Conservation (phyloP, 257 asterid genomes). For the Leonotis leonurus region DNA sequence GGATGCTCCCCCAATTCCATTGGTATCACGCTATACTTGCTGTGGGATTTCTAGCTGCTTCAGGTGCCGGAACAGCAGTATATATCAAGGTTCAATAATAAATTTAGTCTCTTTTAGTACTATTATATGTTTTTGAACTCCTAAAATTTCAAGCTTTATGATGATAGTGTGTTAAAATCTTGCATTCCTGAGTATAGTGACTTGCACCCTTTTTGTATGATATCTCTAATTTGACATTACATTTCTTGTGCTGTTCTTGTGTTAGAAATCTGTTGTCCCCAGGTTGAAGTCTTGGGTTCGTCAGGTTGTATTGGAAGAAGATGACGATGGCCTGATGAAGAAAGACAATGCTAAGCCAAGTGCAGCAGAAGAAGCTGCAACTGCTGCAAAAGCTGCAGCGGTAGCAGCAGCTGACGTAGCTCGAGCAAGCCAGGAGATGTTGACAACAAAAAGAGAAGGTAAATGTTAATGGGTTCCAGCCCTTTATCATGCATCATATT, state of each 20-base stretch:
- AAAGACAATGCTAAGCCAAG: slow-evolving; percentile 40
- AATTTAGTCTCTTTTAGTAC: slow-evolving; percentile 2
- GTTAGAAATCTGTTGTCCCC: slow-evolving; percentile 70
- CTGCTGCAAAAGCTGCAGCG: slow-evolving; percentile 92
- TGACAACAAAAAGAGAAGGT: slow-evolving; percentile 74
- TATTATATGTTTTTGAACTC: neutral
- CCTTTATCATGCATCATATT: neutral
- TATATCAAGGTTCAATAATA: slow-evolving; percentile 60
- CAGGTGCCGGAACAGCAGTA: slow-evolving; percentile 85
- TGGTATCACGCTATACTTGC: slow-evolving; percentile 90
- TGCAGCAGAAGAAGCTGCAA: slow-evolving; percentile 77
- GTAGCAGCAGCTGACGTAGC: slow-evolving; percentile 94
- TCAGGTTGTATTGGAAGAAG: slow-evolving; percentile 68
- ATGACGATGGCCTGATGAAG: slow-evolving; percentile 31
- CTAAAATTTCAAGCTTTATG: neutral
- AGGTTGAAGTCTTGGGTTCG: slow-evolving; percentile 92
- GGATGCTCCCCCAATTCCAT: slow-evolving; percentile 48
- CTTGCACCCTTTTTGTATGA: slow-evolving; percentile 10
- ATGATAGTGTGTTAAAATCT: neutral
- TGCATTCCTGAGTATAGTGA: neutral
- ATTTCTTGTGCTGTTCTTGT: slow-evolving; percentile 19
- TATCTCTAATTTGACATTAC: slow-evolving; percentile 16
- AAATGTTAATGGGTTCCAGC: slow-evolving; percentile 1
- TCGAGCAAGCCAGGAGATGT: slow-evolving; percentile 83
- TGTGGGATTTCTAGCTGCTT: slow-evolving; percentile 60